A percentile compares a stretch with the other conserved stretches of the same genome.
Conservation (phyloP, 1,139 yeast species). For the Debaryomyces sp. region DNA sequence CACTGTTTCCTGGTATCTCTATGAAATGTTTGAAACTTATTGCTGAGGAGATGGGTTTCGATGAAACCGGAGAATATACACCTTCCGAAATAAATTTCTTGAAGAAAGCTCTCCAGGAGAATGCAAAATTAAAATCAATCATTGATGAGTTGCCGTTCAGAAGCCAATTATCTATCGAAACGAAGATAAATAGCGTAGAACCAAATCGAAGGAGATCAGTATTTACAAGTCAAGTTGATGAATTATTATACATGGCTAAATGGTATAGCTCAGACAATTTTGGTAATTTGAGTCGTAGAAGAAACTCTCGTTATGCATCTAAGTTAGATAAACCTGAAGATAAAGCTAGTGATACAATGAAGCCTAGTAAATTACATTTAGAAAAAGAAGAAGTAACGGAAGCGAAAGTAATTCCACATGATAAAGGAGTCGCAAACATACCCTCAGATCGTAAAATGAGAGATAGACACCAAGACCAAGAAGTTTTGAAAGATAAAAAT, state of each 20-base stretch:
- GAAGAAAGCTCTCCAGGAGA: slow-evolving; percentile 10
- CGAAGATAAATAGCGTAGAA: slow-evolving; percentile 22
- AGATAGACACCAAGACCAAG: neutral
- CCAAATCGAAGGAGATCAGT: slow-evolving; percentile 22
- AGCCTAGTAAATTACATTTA: neutral
- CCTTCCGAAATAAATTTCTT: slow-evolving; percentile 18
- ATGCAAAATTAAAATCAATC: slow-evolving; percentile 12
- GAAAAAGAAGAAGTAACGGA: neutral
- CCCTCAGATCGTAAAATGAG: neutral
- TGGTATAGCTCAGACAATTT: slow-evolving; percentile 32
- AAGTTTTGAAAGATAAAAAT: neutral
- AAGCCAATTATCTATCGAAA: slow-evolving; percentile 16
- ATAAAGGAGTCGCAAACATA: too few species aligned
- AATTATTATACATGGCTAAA: slow-evolving; percentile 39
- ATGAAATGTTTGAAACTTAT: slow-evolving; percentile 10
- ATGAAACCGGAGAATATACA: slow-evolving; percentile 14
- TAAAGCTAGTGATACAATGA: neutral
- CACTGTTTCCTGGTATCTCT: slow-evolving; percentile 12
- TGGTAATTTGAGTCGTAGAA: slow-evolving; percentile 16
- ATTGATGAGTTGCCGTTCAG: slow-evolving; percentile 17
- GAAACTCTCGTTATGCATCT: slow-evolving; percentile 14
- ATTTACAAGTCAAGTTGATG: slow-evolving; percentile 33
- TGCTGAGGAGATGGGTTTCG: slow-evolving; percentile 7
- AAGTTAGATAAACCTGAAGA: neutral
- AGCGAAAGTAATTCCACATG: neutral